Base-by-base conservation (phyloP, 768 basidiomycete genomes). In the Pleurotus pulmonarius region DNA sequence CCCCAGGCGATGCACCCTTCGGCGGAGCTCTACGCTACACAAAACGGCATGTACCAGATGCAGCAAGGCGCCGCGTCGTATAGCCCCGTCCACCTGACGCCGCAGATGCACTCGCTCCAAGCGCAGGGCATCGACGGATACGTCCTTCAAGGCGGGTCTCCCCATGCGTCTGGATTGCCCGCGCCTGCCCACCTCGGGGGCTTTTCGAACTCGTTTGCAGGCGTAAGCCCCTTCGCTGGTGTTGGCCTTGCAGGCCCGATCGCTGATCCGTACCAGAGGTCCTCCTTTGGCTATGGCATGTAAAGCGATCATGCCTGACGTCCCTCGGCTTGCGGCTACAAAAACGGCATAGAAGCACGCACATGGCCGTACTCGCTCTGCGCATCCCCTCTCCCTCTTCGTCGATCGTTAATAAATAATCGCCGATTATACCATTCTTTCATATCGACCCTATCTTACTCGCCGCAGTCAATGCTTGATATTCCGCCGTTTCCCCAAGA, bases 91-190 rank as follows among this genome's bases (percentile, higher is more conserved):
- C 86, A 83, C 59, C 64, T 85, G 55, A 74, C 73, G 46, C 68
- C 77, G 24, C 84, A 80, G 58, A 64, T 88, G 65, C 87, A 87
- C 61, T 68, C 70, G 40, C 69, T 92, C 47, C 87, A 85, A 66
- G 79, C 83, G 13, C 88, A 87, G 59, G 78, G 86, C 22, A 90
- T 92, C 60, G 90, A 92, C 63, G 83, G 85, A 65, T 92, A 92
- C 65, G 88, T 92, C 58, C 75, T 92, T 49, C 90, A 91, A 70
- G 83, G 83, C 66, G 83, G 77, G 62, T 85, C 85, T 41, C 77
- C 76, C 60, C 87, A 90, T 68, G 86, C 80, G 64, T 78, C 84
- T 54, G 81, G 76, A 40, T 63, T 88, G 58, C 79, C 85, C 41
- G 77, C 83, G 29, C 86, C 79, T 67, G 68, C 74, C 59, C 81